Conservation (phyloP, 2,329 filamentous ascomycete genomes). For the Fusarium incarnatum region DNA sequence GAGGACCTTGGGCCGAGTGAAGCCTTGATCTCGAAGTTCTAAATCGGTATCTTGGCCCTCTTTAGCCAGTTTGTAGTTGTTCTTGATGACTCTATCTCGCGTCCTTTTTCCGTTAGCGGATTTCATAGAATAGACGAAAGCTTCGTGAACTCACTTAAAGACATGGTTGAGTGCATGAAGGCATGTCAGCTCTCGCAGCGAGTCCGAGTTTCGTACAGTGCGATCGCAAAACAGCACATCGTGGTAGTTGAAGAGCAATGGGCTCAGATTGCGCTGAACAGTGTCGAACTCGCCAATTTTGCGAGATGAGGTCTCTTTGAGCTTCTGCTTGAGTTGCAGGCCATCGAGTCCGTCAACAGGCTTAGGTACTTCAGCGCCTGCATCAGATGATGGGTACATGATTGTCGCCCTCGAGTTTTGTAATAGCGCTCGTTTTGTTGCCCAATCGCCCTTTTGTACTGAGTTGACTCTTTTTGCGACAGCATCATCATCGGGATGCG, state of each 20-base stretch:
- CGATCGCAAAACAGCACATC: conserved; percentile 83
- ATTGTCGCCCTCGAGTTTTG: conserved; percentile 62
- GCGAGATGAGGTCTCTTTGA: conserved; percentile 66
- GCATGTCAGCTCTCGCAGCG: conserved; percentile 77
- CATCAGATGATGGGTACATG: conserved; percentile 58
- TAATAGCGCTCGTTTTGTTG: conserved; percentile 59
- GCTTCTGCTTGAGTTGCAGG: conserved; percentile 76
- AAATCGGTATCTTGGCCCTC: conserved; percentile 72
- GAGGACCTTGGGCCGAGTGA: conserved; percentile 92
- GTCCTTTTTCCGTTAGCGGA: conserved; percentile 64
- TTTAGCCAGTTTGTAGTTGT: conserved; percentile 82
- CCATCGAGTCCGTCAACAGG: conserved; percentile 56
- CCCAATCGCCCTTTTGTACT: conserved; percentile 64
- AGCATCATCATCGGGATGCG: conserved; percentile 70
- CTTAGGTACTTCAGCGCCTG: conserved; percentile 48
- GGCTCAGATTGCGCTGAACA: conserved; percentile 73
- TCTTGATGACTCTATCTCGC: conserved; percentile 90
- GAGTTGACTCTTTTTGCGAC: conserved; percentile 66
- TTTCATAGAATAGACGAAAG: neutral
- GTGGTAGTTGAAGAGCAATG: conserved; percentile 82
- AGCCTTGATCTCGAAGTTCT: conserved; percentile 91
- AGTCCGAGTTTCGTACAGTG: conserved; percentile 73
- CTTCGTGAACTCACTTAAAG: conserved; percentile 71
- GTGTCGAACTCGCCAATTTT: conserved; percentile 68
- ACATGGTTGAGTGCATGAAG: conserved; percentile 92